Evolutionary conservation across 352 stramenopile genomes (phyloP), one percentile per base, ranked within the genome.

Genomic region (Hyaloperonospora brassicae): DNA sequence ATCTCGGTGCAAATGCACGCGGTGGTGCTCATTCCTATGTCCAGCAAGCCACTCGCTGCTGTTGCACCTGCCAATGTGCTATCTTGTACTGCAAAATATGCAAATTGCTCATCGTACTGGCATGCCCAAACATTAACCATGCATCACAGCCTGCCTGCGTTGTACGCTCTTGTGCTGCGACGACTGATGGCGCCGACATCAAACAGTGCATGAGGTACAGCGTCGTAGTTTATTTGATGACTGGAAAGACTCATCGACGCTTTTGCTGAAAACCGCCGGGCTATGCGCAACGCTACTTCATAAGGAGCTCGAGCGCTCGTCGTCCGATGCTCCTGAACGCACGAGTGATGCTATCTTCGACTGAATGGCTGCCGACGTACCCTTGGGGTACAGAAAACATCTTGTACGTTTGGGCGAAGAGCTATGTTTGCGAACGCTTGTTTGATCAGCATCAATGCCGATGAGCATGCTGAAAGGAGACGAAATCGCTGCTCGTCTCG

Each of bases 201-300:
- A n/a, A n/a, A n/a, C n/a, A n/a, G n/a, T n/a, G n/a, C n/a, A n/a
- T n/a, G n/a, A n/a, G n/a, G n/a, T n/a, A n/a, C n/a, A n/a, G n/a
- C n/a, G n/a, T n/a, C n/a, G n/a, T n/a, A n/a, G n/a, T n/a, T n/a
- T 31, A 31, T 7, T 31, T 8, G 27, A 7, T 31, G 27, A 7
- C 27, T 90, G 5, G 71, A 78, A 27, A 70, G 71, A 0, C 75
- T 78, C 0, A 66, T 60, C 47, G 78, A 73, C 38, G 56, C 77
- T 10, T 56, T 90, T 4, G 53, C 55, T 22, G 55, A 75, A 34
- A 86, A 76, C 30, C 76, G 65, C 6, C 88, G 80, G 78, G 59
- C 89, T 40, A 75, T 88, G 41, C 76, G 78, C n/a, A n/a, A 87
- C 87, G 47, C 57, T 83, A 14, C 76, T 87, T 54, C 68, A 66